Conservation (phyloP, 2,329 filamentous ascomycete genomes). For the Penicillium paneum region DNA sequence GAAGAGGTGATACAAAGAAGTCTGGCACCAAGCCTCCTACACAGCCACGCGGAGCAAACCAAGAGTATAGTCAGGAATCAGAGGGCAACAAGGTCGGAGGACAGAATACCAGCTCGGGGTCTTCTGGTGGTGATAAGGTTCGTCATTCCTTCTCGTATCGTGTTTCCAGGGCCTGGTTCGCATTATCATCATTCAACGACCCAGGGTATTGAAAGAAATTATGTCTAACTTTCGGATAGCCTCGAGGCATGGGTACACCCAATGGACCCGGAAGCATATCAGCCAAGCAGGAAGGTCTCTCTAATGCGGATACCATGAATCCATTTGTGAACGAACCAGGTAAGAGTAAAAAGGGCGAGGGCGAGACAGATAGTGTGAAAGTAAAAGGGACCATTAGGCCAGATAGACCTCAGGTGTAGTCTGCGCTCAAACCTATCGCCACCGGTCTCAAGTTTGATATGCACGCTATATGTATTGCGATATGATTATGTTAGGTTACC, state of each 20-base stretch:
- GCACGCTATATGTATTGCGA: not conserved
- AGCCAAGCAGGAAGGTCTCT: conserved; percentile 53
- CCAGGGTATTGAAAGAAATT: not conserved
- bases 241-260: conserved; percentile 4
- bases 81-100: not conserved
- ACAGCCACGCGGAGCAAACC: conserved; percentile 1
- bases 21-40: too few species aligned
- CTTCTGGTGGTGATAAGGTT: not conserved
- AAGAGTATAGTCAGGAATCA: conserved; percentile 3
- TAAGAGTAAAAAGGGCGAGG: conserved; percentile 57
- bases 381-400: conserved; percentile 49
- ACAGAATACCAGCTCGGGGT: not conserved
- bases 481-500: not conserved
- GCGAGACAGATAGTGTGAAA: conserved; percentile 55
- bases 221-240: conserved; percentile 3
- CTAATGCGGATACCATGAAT: conserved; percentile 53
- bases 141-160: not conserved
- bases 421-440: too few species aligned
- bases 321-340: conserved; percentile 44
- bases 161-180: too few species aligned
- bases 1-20: not conserved
- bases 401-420: conserved; percentile 22
- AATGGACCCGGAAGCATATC: conserved; percentile 34
- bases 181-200: not conserved
- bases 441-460: not conserved